Conservation (phyloP, 2,329 filamentous ascomycete species). For the Aspergillus sp. region DNA sequence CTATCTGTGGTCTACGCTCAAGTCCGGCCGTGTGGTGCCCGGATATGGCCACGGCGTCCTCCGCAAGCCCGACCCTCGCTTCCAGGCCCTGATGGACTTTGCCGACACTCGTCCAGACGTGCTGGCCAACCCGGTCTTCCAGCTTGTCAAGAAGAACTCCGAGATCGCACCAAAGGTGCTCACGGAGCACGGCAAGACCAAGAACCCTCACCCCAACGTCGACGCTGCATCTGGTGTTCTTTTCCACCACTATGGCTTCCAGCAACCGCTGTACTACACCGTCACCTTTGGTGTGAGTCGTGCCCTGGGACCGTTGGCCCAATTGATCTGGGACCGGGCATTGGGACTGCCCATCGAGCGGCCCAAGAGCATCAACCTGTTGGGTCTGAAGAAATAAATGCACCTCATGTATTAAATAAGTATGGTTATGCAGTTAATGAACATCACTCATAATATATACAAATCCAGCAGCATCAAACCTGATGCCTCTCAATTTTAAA, state of each 20-base stretch:
- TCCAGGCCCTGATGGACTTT: slow-evolving; percentile 95
- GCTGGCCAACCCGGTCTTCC: slow-evolving; percentile 79
- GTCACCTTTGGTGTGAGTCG: slow-evolving; percentile 62
- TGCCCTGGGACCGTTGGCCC: slow-evolving; percentile 77
- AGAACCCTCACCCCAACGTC: slow-evolving; percentile 96
- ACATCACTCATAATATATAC: too few relatives aligned
- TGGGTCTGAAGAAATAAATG: slow-evolving; percentile 64
- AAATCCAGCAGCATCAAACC: not conserved
- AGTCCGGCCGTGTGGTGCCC: slow-evolving; percentile 87
- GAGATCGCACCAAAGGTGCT: slow-evolving; percentile 85
- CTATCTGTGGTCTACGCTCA: slow-evolving; percentile 89
- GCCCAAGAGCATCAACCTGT: slow-evolving; percentile 93
- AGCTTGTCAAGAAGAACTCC: slow-evolving; percentile 87
- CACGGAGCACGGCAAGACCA: slow-evolving; percentile 94
- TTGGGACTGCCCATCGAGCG: slow-evolving; percentile 92
- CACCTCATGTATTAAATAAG: not conserved
- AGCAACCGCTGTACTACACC: slow-evolving; percentile 91
- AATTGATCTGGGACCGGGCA: slow-evolving; percentile 93
- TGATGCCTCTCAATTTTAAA: slow-evolving; percentile 10
- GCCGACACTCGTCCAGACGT: slow-evolving; percentile 80
- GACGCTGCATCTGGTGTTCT: slow-evolving; percentile 88
- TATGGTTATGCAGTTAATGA: not conserved
- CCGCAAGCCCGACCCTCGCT: slow-evolving; percentile 92
- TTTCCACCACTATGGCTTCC: slow-evolving; percentile 97
- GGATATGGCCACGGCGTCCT: slow-evolving; percentile 95